Evolutionary conservation across 2,329 filamentous ascomycete genomes (phyloP).

Genomic region (Monosporascus sp.): DNA sequence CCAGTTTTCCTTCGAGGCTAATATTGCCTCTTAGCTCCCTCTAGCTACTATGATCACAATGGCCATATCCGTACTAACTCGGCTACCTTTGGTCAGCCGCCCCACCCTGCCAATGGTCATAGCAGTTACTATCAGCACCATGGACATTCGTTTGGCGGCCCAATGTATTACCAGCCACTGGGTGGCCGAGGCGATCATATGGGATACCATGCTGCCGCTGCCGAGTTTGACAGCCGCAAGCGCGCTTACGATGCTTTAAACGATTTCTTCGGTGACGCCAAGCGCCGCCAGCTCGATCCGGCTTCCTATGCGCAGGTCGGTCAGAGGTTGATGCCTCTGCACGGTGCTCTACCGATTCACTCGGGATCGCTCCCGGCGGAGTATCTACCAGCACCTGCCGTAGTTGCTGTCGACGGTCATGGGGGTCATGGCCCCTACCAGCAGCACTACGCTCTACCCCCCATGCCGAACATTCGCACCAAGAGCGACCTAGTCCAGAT

Average conservation of each 20-base stretch:
- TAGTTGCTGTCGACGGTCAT: slow-evolving; percentile 50
- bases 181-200: slow-evolving; percentile 56
- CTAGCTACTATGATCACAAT: slow-evolving; percentile 60
- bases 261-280: slow-evolving; percentile 90
- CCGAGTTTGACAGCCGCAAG: slow-evolving; percentile 65
- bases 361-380: slow-evolving; percentile 47
- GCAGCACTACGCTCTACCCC: slow-evolving; percentile 81
- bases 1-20: slow-evolving; percentile 34
- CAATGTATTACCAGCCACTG: slow-evolving; percentile 71
- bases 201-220: slow-evolving; percentile 46
- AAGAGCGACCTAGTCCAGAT: slow-evolving; percentile 93
- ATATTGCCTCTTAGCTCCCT: slow-evolving; percentile 40
- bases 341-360: slow-evolving; percentile 62
- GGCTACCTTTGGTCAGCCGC: slow-evolving; percentile 45
- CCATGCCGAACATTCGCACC: slow-evolving; percentile 81
- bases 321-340: slow-evolving; percentile 77
- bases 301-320: slow-evolving; percentile 87
- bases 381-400: slow-evolving; percentile 48
- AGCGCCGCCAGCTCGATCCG: slow-evolving; percentile 85
- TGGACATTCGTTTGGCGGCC: slow-evolving; percentile 54
- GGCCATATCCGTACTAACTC: slow-evolving; percentile 55
- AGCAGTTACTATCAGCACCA: slow-evolving; percentile 57
- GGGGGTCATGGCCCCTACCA: slow-evolving; percentile 54
- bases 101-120: slow-evolving; percentile 44
- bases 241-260: slow-evolving; percentile 84